Evolutionary conservation across 345 rosid genomes (phyloP).

Genomic region (Salix suchowensis): DNA sequence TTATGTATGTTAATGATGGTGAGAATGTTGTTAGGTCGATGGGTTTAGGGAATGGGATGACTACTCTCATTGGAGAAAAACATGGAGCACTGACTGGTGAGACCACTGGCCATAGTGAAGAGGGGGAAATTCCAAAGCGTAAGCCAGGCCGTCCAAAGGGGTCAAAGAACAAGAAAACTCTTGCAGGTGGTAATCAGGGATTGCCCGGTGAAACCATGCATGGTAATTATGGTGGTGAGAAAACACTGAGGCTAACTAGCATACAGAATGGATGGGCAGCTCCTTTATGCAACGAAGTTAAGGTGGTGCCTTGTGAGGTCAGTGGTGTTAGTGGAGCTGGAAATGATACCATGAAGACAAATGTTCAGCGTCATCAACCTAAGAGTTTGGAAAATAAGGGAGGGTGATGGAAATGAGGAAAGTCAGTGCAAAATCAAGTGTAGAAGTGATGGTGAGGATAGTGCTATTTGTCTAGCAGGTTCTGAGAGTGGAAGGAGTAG

Average conservation of each 20-base stretch:
- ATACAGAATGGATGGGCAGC: not conserved
- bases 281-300: not conserved
- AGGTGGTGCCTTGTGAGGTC: not conserved
- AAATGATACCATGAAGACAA: not conserved
- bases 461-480: not conserved
- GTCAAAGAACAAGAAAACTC: constrained; percentile 9
- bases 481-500: not conserved
- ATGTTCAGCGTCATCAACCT: too few species aligned
- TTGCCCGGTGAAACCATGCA: not conserved
- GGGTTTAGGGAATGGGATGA: not conserved
- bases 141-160: constrained; percentile 9
- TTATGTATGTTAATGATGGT: constrained; percentile 1
- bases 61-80: not conserved
- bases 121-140: not conserved
- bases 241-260: not conserved
- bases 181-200: not conserved
- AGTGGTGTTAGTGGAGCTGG: not conserved
- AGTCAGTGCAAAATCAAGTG: not conserved
- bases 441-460: not conserved
- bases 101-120: not conserved
- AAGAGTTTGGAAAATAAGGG: too few species aligned
- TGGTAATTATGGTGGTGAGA: not conserved
- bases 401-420: too few species aligned
- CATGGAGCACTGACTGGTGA: not conserved
- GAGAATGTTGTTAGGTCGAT: not conserved